These are phyloP conservation scores for Tuber aestivum DNA, from an alignment of 495 filamentous ascomycete genomes.

Conservation along the genomic window DNA sequence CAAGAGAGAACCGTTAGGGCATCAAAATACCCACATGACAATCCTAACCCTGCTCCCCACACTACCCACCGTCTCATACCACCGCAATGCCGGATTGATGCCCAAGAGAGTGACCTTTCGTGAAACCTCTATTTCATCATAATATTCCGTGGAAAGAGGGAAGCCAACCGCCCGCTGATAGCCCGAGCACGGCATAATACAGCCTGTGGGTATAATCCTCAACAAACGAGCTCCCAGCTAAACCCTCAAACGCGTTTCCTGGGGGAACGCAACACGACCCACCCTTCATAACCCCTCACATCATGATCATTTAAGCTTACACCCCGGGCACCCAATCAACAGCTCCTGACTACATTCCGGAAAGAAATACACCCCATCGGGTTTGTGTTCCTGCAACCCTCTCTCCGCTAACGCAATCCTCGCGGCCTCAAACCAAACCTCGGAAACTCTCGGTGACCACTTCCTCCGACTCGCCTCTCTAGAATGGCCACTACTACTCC, in stretches of 20 bases:
- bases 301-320: constrained; percentile 15
- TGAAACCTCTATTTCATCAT: neutral
- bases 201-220: neutral
- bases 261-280: neutral
- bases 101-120: neutral
- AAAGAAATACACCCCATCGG: constrained; percentile 39
- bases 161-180: neutral
- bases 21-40: neutral
- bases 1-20: neutral
- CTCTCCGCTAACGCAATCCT: constrained; percentile 37
- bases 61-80: neutral
- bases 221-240: neutral
- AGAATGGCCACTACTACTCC: constrained; percentile 15
- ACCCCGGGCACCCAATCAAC: constrained; percentile 40
- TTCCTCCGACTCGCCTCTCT: constrained; percentile 51
- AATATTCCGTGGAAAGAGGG: neutral
- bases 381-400: constrained; percentile 33
- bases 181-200: neutral
- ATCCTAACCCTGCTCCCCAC: neutral
- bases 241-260: neutral
- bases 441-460: constrained; percentile 60
- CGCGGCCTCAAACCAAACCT: constrained; percentile 49
- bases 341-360: constrained; percentile 39
- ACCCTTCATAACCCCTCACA: neutral
- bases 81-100: neutral